Conservation (phyloP, 192 early-diverging fungal species). For the Coemansia sp. region DNA sequence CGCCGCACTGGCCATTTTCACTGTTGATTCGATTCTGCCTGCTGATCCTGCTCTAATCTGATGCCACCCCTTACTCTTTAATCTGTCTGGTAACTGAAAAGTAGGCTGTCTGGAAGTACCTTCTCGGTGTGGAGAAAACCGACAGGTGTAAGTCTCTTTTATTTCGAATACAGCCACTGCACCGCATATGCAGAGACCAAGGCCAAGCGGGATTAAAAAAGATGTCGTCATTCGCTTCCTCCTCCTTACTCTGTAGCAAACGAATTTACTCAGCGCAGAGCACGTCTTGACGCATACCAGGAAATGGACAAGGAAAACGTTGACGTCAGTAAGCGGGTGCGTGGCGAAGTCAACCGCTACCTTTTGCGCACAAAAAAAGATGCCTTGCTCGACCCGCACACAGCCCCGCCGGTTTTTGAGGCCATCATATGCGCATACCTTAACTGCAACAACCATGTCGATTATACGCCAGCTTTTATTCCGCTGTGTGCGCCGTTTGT, state of each 20-base stretch:
- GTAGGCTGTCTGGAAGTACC: slow-evolving; percentile 81
- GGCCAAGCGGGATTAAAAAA: too few relatives aligned
- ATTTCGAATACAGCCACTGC: not conserved
- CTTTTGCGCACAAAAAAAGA: slow-evolving; percentile 40
- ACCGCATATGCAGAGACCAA: too few relatives aligned
- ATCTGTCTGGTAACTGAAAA: too few relatives aligned
- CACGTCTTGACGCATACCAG: slow-evolving; percentile 61
- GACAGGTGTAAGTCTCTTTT: slow-evolving; percentile 57
- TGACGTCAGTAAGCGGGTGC: slow-evolving; percentile 65
- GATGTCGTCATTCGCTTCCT: too few relatives aligned
- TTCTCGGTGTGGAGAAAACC: slow-evolving; percentile 76
- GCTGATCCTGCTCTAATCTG: too few relatives aligned
- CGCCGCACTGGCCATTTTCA: too few relatives aligned
- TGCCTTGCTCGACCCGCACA: slow-evolving; percentile 30
- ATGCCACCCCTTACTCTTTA: too few relatives aligned
- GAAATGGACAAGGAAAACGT: slow-evolving; percentile 66
- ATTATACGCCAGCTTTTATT: slow-evolving; percentile 74
- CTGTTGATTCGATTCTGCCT: not conserved
- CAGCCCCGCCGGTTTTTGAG: slow-evolving; percentile 65
- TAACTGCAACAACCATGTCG: slow-evolving; percentile 69
- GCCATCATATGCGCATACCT: slow-evolving; percentile 84
- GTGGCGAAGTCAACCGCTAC: slow-evolving; percentile 73
- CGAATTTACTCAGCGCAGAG: slow-evolving; percentile 61
- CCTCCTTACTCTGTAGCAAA: slow-evolving; percentile 47
- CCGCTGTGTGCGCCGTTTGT: slow-evolving; percentile 81